Evolutionary conservation across 2,329 filamentous ascomycete genomes (phyloP), one percentile per base, ranked within the genome.

Genomic region (Penicillium sclerotiorum): DNA sequence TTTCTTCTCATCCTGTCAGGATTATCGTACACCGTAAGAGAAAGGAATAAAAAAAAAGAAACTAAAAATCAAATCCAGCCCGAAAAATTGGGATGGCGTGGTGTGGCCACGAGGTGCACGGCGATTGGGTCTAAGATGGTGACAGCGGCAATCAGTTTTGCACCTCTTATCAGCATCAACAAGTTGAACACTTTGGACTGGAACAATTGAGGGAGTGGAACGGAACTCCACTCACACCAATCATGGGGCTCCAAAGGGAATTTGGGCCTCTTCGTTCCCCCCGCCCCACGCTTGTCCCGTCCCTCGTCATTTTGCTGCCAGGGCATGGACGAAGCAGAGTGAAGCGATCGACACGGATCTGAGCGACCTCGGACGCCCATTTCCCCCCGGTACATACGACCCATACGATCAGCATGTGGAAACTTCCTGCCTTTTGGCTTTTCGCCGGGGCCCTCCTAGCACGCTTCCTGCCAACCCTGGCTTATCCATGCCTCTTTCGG

Each of bases 141-240:
- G 59, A 59, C 57, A 60, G 57, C 56, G 59, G 47, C 47, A 56
- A 61, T 58, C 57, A 59, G 41, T 54, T 21, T n/a, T 49, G 37
- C 50, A 56, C 50, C 52, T 57, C 56, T 61, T 57, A 60, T 60
- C 57, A 52, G 45, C 18, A 38, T 15, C 18, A 48, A n/a, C 27
- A 11, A n/a, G n/a, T n/a, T n/a, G n/a, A n/a, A n/a, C n/a, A n/a
- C n/a, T n/a, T n/a, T n/a, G n/a, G n/a, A n/a, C n/a, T n/a, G n/a
- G n/a, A n/a, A n/a, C n/a, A n/a, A n/a, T n/a, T n/a, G n/a, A n/a
- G n/a, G 9, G 8, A 27, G 41, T n/a, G 28, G 17, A 13, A 13
- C 18, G 23, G 27, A 17, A n/a, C 41, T 11, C 18, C 20, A 20
- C 15, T 25, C 20, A 33, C 45, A 33, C 43, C 43, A 51, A 50